Conservation (phyloP, 306 rosid genomes). For the Psophocarpus tetragonolobus region DNA sequence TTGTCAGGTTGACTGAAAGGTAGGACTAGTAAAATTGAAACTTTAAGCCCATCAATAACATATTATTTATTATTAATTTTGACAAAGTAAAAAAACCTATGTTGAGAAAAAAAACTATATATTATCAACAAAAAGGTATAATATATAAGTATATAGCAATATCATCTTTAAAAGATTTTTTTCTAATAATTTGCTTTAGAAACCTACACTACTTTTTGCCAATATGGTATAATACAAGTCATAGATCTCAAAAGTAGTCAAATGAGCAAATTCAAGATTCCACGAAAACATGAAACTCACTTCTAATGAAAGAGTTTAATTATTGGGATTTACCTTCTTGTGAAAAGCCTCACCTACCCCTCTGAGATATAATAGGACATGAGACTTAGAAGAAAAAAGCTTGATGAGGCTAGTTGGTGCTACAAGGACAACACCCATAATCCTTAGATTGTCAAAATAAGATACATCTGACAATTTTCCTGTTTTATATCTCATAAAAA, state of each 20-base stretch:
- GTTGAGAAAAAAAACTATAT: too few relatives aligned
- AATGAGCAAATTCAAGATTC: neutral
- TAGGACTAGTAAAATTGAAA: too few relatives aligned
- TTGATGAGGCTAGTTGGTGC: slow-evolving; percentile 61
- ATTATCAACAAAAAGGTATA: too few relatives aligned
- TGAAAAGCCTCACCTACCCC: slow-evolving; percentile 96
- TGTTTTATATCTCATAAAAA: slow-evolving; percentile 38
- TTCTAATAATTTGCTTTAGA: too few relatives aligned
- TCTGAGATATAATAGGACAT: slow-evolving; percentile 78
- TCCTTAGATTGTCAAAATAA: slow-evolving; percentile 49
- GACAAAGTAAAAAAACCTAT: too few relatives aligned
- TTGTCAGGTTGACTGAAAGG: too few relatives aligned
- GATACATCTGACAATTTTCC: slow-evolving; percentile 60
- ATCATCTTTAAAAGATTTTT: too few relatives aligned
- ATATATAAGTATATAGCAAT: too few relatives aligned
- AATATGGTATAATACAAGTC: too few relatives aligned
- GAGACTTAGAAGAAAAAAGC: slow-evolving; percentile 83
- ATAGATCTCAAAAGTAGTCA: neutral
- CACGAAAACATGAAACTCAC: slow-evolving; percentile 14
- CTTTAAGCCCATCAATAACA: too few relatives aligned
- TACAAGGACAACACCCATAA: slow-evolving; percentile 89
- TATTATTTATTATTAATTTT: too few relatives aligned
- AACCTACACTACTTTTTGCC: too few relatives aligned
- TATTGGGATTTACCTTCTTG: slow-evolving; percentile 61
- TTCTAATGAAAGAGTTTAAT: neutral